Conservation (phyloP, 169 alveolate species). For the Plasmodium gaboni region DNA sequence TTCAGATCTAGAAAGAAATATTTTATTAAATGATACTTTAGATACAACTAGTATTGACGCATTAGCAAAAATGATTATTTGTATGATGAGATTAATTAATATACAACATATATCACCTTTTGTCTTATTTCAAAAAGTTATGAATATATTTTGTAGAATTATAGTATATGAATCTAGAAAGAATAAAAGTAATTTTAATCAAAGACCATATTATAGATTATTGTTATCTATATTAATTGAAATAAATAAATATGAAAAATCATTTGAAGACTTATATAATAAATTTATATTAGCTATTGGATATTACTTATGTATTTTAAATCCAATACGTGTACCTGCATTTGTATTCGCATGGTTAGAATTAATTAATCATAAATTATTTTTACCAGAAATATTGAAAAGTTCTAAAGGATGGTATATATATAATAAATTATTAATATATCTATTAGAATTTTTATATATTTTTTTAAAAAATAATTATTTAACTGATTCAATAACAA, state of each 20-base stretch:
- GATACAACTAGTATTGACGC: conserved; percentile 83
- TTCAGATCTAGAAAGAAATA: conserved; percentile 7
- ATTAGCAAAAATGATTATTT: conserved; percentile 88
- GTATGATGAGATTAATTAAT: conserved; percentile 89
- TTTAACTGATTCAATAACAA: conserved; percentile 48
- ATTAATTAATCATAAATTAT: conserved; percentile 92
- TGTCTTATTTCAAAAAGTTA: conserved; percentile 88
- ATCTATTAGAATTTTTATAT: conserved; percentile 78
- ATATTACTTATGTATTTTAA: conserved; percentile 81
- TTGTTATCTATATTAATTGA: conserved; percentile 82
- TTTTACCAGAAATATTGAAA: conserved; percentile 90
- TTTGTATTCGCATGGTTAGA: conserved; percentile 97
- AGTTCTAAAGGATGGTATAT: conserved; percentile 85
- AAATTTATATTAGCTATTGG: conserved; percentile 84
- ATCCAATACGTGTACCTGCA: conserved; percentile 96
- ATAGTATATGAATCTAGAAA: conserved; percentile 82
- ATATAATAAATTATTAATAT: conserved; percentile 81
- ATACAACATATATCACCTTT: conserved; percentile 90
- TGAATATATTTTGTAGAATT: conserved; percentile 84
- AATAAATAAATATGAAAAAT: conserved; percentile 82
- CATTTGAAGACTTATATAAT: conserved; percentile 78
- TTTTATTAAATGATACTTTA: conserved; percentile 21
- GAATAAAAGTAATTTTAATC: conserved; percentile 76
- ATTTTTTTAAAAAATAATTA: conserved; percentile 77
- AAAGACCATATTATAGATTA: conserved; percentile 83